Percentiles rank a stretch among this genome's conserved stretches.
Evolutionary conservation across 495 filamentous ascomycete species (phyloP).

Genomic region (Penicillium bovifimosum): DNA sequence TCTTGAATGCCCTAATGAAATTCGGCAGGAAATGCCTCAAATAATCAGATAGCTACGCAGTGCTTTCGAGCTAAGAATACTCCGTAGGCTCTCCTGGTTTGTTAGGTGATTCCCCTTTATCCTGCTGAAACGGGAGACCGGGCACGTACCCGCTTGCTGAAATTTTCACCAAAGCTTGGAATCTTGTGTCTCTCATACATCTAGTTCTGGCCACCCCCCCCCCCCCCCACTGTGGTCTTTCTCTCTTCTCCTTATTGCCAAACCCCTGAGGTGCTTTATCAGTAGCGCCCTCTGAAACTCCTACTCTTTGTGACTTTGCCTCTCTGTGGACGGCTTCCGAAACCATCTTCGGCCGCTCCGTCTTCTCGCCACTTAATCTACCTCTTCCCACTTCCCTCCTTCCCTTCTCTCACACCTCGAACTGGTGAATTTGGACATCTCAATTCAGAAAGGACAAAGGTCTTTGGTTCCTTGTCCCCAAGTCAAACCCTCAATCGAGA

Average conservation of each 20-base stretch:
- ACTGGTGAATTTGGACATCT: too few relatives aligned
- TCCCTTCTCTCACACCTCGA: not conserved
- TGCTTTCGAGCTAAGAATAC: not conserved
- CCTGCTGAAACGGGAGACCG: not conserved
- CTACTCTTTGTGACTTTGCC: not conserved
- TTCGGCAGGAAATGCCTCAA: conserved; percentile 16
- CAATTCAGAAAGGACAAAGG: too few relatives aligned
- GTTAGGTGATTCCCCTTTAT: not conserved
- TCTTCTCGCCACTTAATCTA: conserved; percentile 2
- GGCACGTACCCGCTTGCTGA: conserved; percentile 15
- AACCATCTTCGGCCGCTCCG: conserved; percentile 1
- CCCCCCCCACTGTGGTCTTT: conserved; percentile 6
- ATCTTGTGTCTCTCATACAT: not conserved
- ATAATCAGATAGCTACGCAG: not conserved
- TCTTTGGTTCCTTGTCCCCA: not conserved
- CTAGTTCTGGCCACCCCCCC: not conserved
- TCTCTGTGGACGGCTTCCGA: not conserved
- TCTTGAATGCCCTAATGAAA: not conserved
- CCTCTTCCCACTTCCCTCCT: not conserved
- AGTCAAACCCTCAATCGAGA: not conserved
- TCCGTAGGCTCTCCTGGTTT: not conserved
- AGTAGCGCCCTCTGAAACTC: not conserved
- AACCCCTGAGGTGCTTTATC: conserved; percentile 1
- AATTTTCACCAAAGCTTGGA: conserved; percentile 19
- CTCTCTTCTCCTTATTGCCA: not conserved